Evolutionary conservation across 164 flowering plant genomes (phyloP), one percentile per base, ranked within the genome.

Genomic region (Magnolia sinica): DNA sequence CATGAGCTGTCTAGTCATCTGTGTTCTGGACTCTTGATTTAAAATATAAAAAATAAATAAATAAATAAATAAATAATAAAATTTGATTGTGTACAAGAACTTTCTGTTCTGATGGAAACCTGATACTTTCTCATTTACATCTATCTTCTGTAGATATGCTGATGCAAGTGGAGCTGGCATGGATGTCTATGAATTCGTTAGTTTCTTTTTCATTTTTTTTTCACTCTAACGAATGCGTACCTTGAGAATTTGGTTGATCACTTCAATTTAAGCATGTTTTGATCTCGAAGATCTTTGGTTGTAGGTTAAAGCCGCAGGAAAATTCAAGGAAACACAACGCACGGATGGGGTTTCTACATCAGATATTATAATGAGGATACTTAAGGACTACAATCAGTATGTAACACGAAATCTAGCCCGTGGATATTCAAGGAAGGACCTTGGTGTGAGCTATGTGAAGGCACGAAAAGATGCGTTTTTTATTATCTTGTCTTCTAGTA

Each of bases 371-470:
- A 89, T 91, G 98, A 90, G 97, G 83, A 94, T 94, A 76, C 92
- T 96, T 10, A 96, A 92, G 84, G 99, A 96, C 77, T 96, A 96
- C 81, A 96, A 94, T 73, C 87, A 91, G 75, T 96, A 94, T 87
- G 99, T 96, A 76, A 85, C 88, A 89, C 97, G 98, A 37, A 96
- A 96, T 78, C 85, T 96, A 87, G 97, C 86, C 70, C 95, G 98
- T 83, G 99, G 99, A 74, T 96, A 94, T 80, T 74, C 98, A 58
- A 87, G 99, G 78, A 91, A 94, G 81, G 99, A 96, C 55, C 98
- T 96, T 69, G 92, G 92, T 72, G 92, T 96, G 72, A 96, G 98
- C 87, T 96, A 85, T 80, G 97, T 94, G 68, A 96, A 96, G 98
- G 99, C 73, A 89, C 66, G 85, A 63, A 31, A 23, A 50, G 19